Evolutionary conservation across 371 early-diverging fungal genomes (phyloP).

Genomic region (Mortierella sp.): DNA sequence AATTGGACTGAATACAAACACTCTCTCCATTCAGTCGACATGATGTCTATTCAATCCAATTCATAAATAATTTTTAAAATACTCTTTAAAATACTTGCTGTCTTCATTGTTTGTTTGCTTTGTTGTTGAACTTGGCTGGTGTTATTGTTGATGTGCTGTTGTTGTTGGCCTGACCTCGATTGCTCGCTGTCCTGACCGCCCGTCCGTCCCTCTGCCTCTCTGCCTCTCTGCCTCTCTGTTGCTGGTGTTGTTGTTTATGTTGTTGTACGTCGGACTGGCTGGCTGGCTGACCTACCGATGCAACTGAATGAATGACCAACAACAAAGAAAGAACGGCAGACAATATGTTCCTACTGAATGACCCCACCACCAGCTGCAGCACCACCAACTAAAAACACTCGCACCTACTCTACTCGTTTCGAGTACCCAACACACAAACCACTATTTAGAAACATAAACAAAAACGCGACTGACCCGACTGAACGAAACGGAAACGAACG

Average conservation of each 20-base stretch:
- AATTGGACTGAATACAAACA: not conserved
- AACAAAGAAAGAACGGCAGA: not conserved
- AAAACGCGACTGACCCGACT: not conserved
- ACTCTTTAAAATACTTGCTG: not conserved
- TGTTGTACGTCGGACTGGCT: not conserved
- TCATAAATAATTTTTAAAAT: conserved; percentile 1
- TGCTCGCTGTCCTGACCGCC: not conserved
- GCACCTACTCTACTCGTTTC: not conserved
- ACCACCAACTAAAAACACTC: not conserved
- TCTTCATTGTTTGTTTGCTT: not conserved
- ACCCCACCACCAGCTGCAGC: not conserved
- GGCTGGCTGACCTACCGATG: conserved; percentile 1
- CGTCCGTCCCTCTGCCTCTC: not conserved
- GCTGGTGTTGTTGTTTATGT: not conserved
- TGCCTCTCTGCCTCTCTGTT: not conserved
- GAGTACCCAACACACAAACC: not conserved
- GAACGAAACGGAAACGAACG: conserved; percentile 4
- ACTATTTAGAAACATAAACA: not conserved
- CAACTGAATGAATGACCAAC: conserved; percentile 1
- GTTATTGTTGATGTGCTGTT: not conserved
- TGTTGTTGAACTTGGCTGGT: not conserved
- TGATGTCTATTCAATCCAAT: not conserved
- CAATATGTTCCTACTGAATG: not conserved
- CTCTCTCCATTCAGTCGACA: not conserved
- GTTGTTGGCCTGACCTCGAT: not conserved